Conservation (phyloP, 331 rosid species). For the Erythrophleum ivorense region DNA sequence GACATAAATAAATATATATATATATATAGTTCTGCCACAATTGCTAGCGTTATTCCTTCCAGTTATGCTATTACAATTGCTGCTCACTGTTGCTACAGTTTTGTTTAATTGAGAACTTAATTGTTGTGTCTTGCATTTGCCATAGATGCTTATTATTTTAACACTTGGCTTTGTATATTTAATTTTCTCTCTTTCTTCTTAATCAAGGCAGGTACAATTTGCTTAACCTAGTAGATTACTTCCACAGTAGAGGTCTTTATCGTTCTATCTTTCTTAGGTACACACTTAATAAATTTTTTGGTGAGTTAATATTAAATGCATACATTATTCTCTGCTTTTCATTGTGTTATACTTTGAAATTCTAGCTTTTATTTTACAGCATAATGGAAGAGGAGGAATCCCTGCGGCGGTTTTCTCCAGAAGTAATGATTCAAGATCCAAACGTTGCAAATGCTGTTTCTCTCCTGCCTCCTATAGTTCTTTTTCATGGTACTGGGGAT, state of each 20-base stretch:
- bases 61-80: slow-evolving; percentile 12
- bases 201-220: slow-evolving; percentile 79
- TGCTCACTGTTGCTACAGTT: slow-evolving; percentile 23
- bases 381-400: slow-evolving; percentile 98
- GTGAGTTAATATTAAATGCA: slow-evolving; percentile 17
- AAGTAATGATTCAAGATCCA: slow-evolving; percentile 77
- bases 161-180: slow-evolving; percentile 8
- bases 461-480: slow-evolving; percentile 71
- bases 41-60: background rate
- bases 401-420: slow-evolving; percentile 82
- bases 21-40: background rate
- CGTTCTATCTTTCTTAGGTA: slow-evolving; percentile 84
- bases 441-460: slow-evolving; percentile 68
- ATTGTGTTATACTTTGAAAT: slow-evolving; percentile 37
- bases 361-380: slow-evolving; percentile 53
- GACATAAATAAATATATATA: background rate
- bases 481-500: slow-evolving; percentile 95
- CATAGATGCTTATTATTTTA: slow-evolving; percentile 22
- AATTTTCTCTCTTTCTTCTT: slow-evolving; percentile 34
- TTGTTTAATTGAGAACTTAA: slow-evolving; percentile 15
- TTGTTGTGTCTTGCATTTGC: background rate
- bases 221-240: slow-evolving; percentile 68
- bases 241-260: slow-evolving; percentile 83
- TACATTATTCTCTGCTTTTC: slow-evolving; percentile 29
- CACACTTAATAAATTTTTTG: slow-evolving; percentile 14